Conservation (phyloP, 805 yeast species). For the Hagleromyces aurorensis region DNA sequence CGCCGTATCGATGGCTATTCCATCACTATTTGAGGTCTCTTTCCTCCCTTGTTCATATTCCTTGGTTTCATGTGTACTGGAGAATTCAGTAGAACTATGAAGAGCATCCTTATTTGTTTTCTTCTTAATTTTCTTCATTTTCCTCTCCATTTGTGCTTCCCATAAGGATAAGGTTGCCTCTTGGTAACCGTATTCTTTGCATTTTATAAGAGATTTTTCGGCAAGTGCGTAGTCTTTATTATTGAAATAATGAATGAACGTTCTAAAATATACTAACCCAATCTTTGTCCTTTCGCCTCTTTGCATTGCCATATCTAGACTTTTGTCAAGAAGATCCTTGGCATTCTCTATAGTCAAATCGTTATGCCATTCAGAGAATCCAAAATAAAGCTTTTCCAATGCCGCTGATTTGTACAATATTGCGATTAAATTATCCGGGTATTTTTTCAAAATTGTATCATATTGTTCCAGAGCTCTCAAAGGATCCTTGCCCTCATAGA, state of each 20-base stretch:
- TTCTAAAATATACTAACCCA: slow-evolving; percentile 41
- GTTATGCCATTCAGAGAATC: slow-evolving; percentile 35
- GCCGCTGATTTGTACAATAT: slow-evolving; percentile 42
- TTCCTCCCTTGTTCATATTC: no score
- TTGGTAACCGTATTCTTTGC: slow-evolving; percentile 36
- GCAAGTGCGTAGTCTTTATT: slow-evolving; percentile 38
- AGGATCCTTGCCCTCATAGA: slow-evolving; percentile 40
- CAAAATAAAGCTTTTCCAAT: slow-evolving; percentile 36
- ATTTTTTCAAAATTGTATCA: slow-evolving; percentile 35
- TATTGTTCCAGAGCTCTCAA: slow-evolving; percentile 38
- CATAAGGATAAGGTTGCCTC: slow-evolving; percentile 45
- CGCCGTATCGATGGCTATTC: no score
- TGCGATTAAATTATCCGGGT: slow-evolving; percentile 41
- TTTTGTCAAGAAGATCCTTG: slow-evolving; percentile 26
- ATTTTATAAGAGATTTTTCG: slow-evolving; percentile 34
- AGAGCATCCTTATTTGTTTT: no score
- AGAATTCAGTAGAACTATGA: no score
- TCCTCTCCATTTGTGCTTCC: slow-evolving; percentile 23
- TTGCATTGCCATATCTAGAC: slow-evolving; percentile 38
- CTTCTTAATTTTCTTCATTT: slow-evolving; percentile 12
- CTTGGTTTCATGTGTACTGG: no score
- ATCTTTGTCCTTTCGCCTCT: slow-evolving; percentile 41
- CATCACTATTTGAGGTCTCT: no score
- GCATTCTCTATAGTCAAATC: slow-evolving; percentile 39
- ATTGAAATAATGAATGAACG: slow-evolving; percentile 41